These are phyloP conservation scores for Ganoderma boninense DNA, from an alignment of 1,284 basidiomycete species.

Conservation along the genomic window DNA sequence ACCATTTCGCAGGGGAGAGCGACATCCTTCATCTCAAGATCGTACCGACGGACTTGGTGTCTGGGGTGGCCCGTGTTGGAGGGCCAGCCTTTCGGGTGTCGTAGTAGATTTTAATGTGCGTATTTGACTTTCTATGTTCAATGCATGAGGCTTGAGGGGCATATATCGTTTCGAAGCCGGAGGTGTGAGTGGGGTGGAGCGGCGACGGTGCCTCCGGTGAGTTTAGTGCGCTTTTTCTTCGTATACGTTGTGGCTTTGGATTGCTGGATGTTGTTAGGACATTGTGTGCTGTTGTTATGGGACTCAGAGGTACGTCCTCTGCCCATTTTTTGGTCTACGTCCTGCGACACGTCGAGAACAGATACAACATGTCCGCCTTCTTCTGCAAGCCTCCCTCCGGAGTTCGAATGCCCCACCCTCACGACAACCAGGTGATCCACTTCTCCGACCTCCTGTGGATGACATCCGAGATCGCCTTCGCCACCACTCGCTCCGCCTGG, in stretches of 20 bases:
- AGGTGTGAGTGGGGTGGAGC: too few species aligned
- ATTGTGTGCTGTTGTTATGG: too few species aligned
- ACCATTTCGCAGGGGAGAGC: too few species aligned
- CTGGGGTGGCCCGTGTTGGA: too few species aligned
- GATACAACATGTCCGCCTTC: neutral
- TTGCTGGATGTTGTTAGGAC: too few species aligned
- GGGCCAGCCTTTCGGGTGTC: too few species aligned
- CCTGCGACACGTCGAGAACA: neutral
- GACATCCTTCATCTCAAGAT: too few species aligned
- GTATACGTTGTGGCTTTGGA: too few species aligned
- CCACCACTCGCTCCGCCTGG: conserved; percentile 61
- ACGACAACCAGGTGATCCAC: conserved; percentile 61
- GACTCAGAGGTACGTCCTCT: neutral
- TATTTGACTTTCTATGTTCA: neutral
- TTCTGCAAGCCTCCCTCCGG: neutral
- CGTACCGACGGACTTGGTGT: too few species aligned
- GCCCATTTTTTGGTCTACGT: too few species aligned
- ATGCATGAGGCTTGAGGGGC: neutral
- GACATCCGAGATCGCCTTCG: conserved; percentile 54
- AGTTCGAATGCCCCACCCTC: too few species aligned
- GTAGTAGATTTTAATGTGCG: neutral
- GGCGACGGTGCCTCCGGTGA: neutral
- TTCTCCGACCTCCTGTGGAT: conserved; percentile 51
- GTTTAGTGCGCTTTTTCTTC: neutral
- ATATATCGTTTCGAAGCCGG: too few species aligned